phyloP scores from a whole-genome alignment of 1,284 basidiomycete genomes.

The Takashimella koratensis region DNA sequence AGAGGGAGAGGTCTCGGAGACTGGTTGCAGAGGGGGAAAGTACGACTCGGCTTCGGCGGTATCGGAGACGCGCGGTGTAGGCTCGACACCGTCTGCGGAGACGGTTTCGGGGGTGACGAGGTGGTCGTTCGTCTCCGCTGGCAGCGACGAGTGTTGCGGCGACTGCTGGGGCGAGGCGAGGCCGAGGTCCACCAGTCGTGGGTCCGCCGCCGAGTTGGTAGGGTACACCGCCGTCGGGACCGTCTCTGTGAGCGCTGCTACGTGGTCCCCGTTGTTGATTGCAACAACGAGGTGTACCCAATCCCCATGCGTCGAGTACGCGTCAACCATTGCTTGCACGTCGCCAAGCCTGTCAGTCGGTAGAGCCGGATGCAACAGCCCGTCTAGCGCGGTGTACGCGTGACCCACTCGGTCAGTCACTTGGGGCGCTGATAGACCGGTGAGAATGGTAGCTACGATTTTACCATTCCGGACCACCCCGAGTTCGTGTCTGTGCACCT shows the following conservation, averaged over 20 bases:
- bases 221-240: too few relatives aligned
- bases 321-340: conserved; percentile 21
- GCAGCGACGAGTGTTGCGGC: too few relatives aligned
- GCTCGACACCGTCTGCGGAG: conserved; percentile 3
- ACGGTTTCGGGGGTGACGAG: conserved; percentile 1
- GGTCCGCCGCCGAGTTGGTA: too few relatives aligned
- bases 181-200: too few relatives aligned
- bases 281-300: conserved; percentile 30
- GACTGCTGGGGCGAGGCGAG: too few relatives aligned
- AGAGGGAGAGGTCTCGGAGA: neutral
- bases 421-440: conserved; percentile 16
- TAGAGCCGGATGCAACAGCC: conserved; percentile 25
- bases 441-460: conserved; percentile 23
- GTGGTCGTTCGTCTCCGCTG: conserved; percentile 1
- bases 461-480: conserved; percentile 23
- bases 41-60: neutral
- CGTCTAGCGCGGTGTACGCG: conserved; percentile 26
- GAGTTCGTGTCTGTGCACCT: conserved; percentile 24
- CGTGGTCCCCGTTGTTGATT: too few relatives aligned
- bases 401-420: conserved; percentile 11
- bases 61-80: conserved; percentile 4
- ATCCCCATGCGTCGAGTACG: conserved; percentile 16
- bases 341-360: conserved; percentile 12
- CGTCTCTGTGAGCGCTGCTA: too few relatives aligned
- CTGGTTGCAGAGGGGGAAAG: neutral